phyloP scores from a whole-genome alignment of 352 stramenopile species.

The Nothophytophthora sp. region DNA sequence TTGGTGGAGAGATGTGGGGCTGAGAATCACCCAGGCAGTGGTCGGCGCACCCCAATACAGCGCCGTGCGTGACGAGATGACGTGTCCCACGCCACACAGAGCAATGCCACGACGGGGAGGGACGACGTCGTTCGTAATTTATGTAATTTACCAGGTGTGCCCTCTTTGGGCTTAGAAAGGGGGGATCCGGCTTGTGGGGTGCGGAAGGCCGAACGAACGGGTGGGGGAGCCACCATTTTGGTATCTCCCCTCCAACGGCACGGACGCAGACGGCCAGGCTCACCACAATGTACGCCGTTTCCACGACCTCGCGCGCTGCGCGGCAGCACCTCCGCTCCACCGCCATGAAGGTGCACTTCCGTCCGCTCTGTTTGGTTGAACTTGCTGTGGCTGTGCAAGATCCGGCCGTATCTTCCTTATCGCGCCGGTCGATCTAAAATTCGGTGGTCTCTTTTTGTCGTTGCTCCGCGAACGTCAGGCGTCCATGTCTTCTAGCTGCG shows the following conservation, averaged over 20 bases:
- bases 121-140: constrained; percentile 31
- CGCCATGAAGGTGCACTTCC: constrained; percentile 60
- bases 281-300: constrained; percentile 59
- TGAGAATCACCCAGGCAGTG: constrained; percentile 18
- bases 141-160: constrained; percentile 26
- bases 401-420: constrained; percentile 11
- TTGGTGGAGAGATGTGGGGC: constrained; percentile 18
- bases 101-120: too few species aligned
- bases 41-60: background rate
- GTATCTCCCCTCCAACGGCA: constrained; percentile 66
- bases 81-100: too few species aligned
- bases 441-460: constrained; percentile 5
- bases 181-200: constrained; percentile 10
- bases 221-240: constrained; percentile 60
- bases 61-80: constrained; percentile 16
- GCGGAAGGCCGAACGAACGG: background rate
- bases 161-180: constrained; percentile 1
- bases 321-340: constrained; percentile 74
- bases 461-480: constrained; percentile 26
- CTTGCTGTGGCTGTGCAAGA: background rate
- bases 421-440: constrained; percentile 8
- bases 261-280: constrained; percentile 16
- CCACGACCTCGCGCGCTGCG: constrained; percentile 52
- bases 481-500: constrained; percentile 75
- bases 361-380: constrained; percentile 2